These are phyloP conservation scores for Alternaria gaisen DNA, from an alignment of 2,329 filamentous ascomycete genomes.

Conservation along the genomic window DNA sequence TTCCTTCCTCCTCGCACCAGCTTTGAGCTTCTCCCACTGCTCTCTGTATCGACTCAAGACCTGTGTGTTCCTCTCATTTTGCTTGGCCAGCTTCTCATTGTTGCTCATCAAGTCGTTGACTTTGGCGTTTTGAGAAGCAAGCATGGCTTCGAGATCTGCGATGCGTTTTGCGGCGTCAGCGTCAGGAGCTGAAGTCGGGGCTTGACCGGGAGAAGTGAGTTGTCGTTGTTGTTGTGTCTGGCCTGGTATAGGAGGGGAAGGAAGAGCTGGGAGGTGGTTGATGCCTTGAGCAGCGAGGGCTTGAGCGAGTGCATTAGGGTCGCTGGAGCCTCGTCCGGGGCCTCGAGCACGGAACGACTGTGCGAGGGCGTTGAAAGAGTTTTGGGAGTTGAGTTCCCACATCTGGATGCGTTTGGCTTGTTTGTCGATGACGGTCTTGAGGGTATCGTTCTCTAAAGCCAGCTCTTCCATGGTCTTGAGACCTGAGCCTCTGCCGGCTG, in stretches of 20 bases:
- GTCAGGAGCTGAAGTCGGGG: constrained; percentile 9
- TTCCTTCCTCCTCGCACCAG: constrained; percentile 61
- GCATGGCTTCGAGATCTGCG: constrained; percentile 38
- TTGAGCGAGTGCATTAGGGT: constrained; percentile 40
- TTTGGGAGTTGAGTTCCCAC: constrained; percentile 92
- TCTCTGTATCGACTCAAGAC: constrained; percentile 67
- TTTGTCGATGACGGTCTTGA: constrained; percentile 86
- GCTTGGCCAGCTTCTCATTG: constrained; percentile 68
- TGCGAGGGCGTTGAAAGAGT: constrained; percentile 82
- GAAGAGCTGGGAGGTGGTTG: constrained; percentile 29
- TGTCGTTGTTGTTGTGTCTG: background rate
- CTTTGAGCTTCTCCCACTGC: constrained; percentile 74
- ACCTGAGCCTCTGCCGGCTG: constrained; percentile 47
- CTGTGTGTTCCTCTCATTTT: constrained; percentile 67
- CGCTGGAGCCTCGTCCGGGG: constrained; percentile 27
- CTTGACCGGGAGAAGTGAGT: constrained; percentile 3
- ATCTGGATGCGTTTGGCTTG: constrained; percentile 87
- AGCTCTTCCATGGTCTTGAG: constrained; percentile 85
- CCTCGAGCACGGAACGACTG: constrained; percentile 70
- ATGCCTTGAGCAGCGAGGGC: constrained; percentile 35
- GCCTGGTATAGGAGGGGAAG: constrained; percentile 25
- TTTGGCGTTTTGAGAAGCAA: constrained; percentile 36
- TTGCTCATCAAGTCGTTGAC: constrained; percentile 63
- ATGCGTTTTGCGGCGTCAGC: constrained; percentile 29
- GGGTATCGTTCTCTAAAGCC: constrained; percentile 83